Evolutionary conservation across 768 basidiomycete genomes (phyloP), one percentile per base, ranked within the genome.

Genomic region (Russula sp.): DNA sequence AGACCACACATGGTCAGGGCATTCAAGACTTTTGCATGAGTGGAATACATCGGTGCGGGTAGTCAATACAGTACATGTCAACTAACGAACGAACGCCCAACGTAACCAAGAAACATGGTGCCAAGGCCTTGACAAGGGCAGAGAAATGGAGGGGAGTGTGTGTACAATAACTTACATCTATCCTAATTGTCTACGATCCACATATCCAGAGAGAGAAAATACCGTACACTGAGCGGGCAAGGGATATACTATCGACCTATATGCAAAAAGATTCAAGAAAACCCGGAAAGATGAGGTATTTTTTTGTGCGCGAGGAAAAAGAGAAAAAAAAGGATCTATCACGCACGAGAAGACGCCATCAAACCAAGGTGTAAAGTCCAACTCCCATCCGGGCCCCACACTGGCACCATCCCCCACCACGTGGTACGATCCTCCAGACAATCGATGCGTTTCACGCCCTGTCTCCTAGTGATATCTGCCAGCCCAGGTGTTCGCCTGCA

Each of bases 371-470:
- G 67, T 9, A 65, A 32, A 22, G 44, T 58, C 64, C 64, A 67
- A 26, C 42, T 57, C 44, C 59, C 59, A 50, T 68, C 67, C 51
- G 20, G 1, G 11, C 56, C 51, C 36, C 49, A 66, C 14, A 62
- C 51, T 18, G 61, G 52, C 64, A 52, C 55, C 52, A 59, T 18
- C 30, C 67, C 67, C 57, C 60, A 58, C 56, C 61, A 68, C 30
- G 51, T 46, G 8, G 61, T 67, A 24, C 64, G 36, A 26, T 49
- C 49, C 20, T 59, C 65, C 1, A 68, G 62, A 26, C 65, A 63
- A 26, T 68, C 67, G 7, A 68, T 34, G 34, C 67, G 65, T 38
- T 54, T 68, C 53, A 66, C 52, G 3, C 67, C 67, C 30, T 67
- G 65, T 28, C 57, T 49, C 50, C 61, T 54, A 5, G 66, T 59